Evolutionary conservation across 345 rosid genomes (phyloP).

Genomic region (Hirschfeldia incana): DNA sequence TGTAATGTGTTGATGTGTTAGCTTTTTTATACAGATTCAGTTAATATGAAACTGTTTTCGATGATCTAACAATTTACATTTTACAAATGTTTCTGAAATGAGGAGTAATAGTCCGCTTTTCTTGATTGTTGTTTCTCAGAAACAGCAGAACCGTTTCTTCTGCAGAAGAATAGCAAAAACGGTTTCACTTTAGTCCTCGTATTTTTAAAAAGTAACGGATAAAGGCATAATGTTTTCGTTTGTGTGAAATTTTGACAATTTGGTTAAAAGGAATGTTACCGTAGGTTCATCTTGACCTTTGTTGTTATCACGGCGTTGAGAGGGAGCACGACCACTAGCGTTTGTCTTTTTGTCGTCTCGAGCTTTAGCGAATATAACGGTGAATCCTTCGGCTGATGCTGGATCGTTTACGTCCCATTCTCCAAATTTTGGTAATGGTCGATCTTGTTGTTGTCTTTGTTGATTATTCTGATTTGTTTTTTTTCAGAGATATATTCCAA

Average conservation of each 20-base stretch:
- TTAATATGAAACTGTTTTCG: slow-evolving; percentile 20
- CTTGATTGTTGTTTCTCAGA: slow-evolving; percentile 42
- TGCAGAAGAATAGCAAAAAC: slow-evolving; percentile 35
- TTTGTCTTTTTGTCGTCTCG: slow-evolving; percentile 62
- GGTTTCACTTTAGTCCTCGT: background rate
- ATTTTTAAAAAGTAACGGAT: background rate
- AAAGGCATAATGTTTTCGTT: slow-evolving; percentile 3
- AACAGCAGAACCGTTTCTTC: slow-evolving; percentile 79
- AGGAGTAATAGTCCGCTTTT: background rate
- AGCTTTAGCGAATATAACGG: slow-evolving; percentile 70
- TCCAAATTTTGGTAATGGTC: slow-evolving; percentile 71
- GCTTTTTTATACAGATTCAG: slow-evolving; percentile 18
- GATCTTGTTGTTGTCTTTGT: slow-evolving; percentile 51
- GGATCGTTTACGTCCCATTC: slow-evolving; percentile 82
- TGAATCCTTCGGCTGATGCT: slow-evolving; percentile 73
- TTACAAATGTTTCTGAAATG: slow-evolving; percentile 14
- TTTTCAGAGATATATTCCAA: background rate
- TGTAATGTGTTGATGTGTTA: slow-evolving; percentile 5
- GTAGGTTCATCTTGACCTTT: slow-evolving; percentile 32
- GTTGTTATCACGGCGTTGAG: slow-evolving; percentile 40
- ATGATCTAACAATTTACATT: slow-evolving; percentile 33
- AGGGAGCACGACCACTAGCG: slow-evolving; percentile 38
- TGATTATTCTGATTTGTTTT: slow-evolving; percentile 25
- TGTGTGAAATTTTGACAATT: background rate
- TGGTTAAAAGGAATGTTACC: slow-evolving; percentile 6